A percentile compares a stretch with the other conserved stretches of the same genome.
Conservation (phyloP, 805 yeast genomes). For the Spathaspora arborariae region DNA sequence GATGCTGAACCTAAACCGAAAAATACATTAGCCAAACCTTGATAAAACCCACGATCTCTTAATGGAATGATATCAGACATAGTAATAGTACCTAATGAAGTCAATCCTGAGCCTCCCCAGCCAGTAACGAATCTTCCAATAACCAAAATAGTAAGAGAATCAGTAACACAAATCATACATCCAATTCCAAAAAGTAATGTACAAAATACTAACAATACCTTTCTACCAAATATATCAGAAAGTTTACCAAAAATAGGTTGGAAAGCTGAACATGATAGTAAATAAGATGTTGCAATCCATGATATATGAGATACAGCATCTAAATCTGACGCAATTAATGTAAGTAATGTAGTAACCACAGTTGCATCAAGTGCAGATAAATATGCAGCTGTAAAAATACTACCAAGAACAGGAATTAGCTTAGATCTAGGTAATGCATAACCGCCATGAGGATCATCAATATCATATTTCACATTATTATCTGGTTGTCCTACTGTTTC, state of each 20-base stretch:
- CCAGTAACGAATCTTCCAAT: slow-evolving; percentile 74
- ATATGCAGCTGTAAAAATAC: slow-evolving; percentile 41
- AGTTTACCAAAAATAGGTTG: slow-evolving; percentile 72
- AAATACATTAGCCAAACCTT: slow-evolving; percentile 74
- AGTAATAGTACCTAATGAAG: slow-evolving; percentile 69
- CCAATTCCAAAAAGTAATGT: slow-evolving; percentile 54
- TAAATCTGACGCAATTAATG: slow-evolving; percentile 67
- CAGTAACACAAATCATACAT: slow-evolving; percentile 51
- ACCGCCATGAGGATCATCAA: slow-evolving; percentile 15
- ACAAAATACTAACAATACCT: slow-evolving; percentile 48
- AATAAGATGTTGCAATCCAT: slow-evolving; percentile 72
- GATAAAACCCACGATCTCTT: slow-evolving; percentile 75
- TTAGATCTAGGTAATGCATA: slow-evolving; percentile 29
- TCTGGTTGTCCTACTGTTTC: slow-evolving; percentile 5
- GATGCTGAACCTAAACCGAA: slow-evolving; percentile 65
- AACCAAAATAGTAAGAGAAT: slow-evolving; percentile 45
- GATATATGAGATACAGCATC: slow-evolving; percentile 59
- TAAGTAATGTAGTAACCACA: slow-evolving; percentile 60
- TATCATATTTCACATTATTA: slow-evolving; percentile 2
- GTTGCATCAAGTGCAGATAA: slow-evolving; percentile 68
- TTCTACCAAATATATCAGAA: slow-evolving; percentile 71
- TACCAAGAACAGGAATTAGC: slow-evolving; percentile 25
- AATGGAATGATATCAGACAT: slow-evolving; percentile 74
- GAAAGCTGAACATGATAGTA: slow-evolving; percentile 65
- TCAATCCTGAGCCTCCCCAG: slow-evolving; percentile 88